Base-by-base conservation (phyloP, 2,329 filamentous ascomycete genomes). In the Fusarium ambrosium region DNA sequence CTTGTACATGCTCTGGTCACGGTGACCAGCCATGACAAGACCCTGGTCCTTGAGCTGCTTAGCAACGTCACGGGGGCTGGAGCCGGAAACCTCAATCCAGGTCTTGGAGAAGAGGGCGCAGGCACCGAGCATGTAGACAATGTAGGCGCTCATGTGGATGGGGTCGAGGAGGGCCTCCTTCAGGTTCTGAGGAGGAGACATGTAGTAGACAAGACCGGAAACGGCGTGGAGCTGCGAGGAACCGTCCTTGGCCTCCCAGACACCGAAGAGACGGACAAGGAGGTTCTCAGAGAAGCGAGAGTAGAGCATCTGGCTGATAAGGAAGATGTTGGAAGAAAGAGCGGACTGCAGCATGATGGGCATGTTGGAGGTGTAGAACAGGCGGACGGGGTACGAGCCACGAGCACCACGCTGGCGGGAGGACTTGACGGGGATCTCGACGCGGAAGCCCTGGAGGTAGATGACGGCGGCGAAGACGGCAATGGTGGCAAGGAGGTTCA, bases 341-440 rank as follows among this genome's bases (percentile, higher is more conserved):
- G 97, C 97, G 58, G 96, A 98, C 89, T 99, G 97, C 85, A 99
- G 91, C 97, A 99, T 99, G 87, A 99, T 99, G 83, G 97, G 97
- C 97, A 99, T 99, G 93, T 99, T 99, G 85, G 95, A 98, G 83
- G 97, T 99, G 89, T 99, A 99, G 92, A 99, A 99, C 70, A 99
- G 94, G 82, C 97, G 96, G 85, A 99, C 92, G 81, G 97, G 97
- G 91, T 98, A 99, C 45, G 95, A 97, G 82, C 96, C 97, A 81
- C 97, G 96, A 84, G 97, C 97, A 86, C 97, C 97, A 90, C 97
- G 95, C 91, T 99, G 97, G 87, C 97, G 95, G 80, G 95, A 96
- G 71, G 95, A 98, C 92, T 99, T 99, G 90, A 99, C 97, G 74
- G 97, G 97, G 83, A 99, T 99, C 89, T 99, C 97, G 82, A 99